phyloP scores from a whole-genome alignment of 2,329 filamentous ascomycete species.

The Ophiocordyceps robertsii region DNA sequence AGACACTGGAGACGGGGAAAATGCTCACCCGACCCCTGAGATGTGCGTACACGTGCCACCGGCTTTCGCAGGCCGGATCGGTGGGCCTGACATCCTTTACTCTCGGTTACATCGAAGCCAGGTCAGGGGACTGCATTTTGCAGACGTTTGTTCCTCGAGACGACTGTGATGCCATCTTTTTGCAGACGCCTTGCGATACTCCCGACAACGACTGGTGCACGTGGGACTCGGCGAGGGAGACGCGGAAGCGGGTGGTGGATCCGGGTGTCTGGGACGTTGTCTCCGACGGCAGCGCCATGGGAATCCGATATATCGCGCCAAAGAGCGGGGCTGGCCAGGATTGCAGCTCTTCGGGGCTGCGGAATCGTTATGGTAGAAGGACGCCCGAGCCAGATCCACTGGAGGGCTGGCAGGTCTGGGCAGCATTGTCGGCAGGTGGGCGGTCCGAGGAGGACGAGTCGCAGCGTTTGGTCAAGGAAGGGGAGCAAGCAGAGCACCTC shows the following conservation, averaged over 20 bases:
- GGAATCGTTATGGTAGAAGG: conserved; percentile 15
- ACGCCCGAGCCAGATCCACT: conserved; percentile 10
- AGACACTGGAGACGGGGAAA: conserved; percentile 45
- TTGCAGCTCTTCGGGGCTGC: conserved; percentile 10
- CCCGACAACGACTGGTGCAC: conserved; percentile 30
- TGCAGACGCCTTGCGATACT: conserved; percentile 25
- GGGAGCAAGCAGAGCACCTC: conserved; percentile 35
- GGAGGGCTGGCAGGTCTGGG: conserved; percentile 42
- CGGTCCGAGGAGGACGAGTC: conserved; percentile 31
- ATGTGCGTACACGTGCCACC: conserved; percentile 36
- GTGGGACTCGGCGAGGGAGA: conserved; percentile 38
- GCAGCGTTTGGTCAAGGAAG: conserved; percentile 26
- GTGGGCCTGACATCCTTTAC: conserved; percentile 48
- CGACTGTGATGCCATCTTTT: conserved; percentile 42
- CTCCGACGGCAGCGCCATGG: conserved; percentile 46
- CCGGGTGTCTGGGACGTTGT: conserved; percentile 54
- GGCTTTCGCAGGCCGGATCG: conserved; percentile 34
- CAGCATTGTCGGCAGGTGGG: conserved; percentile 31
- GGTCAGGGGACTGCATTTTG: conserved; percentile 48
- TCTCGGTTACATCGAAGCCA: conserved; percentile 46
- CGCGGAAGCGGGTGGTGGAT: conserved; percentile 39
- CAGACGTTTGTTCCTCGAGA: conserved; percentile 46
- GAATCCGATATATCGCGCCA: conserved; percentile 37
- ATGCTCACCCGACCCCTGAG: conserved; percentile 47
- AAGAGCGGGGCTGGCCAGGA: conserved; percentile 5